phyloP scores from a whole-genome alignment of 352 stramenopile species.

The Pythium rhizo-oryzae region DNA sequence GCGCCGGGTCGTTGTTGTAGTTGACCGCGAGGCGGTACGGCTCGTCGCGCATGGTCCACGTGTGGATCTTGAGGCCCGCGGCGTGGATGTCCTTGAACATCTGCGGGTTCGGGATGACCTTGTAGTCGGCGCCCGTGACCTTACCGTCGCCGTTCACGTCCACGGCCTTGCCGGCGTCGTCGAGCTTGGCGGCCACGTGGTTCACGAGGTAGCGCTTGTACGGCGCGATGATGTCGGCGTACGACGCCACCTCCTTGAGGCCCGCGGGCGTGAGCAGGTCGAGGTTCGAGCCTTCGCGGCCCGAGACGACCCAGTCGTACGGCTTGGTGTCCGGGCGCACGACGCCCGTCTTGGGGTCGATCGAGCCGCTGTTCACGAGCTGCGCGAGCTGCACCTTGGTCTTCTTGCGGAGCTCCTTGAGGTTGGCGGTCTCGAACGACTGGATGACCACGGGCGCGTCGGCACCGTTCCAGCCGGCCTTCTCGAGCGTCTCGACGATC shows the following conservation, averaged over 20 bases:
- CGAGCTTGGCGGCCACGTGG: slow-evolving; percentile 43
- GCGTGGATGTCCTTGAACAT: slow-evolving; percentile 63
- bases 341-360: slow-evolving; percentile 57
- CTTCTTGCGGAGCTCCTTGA: slow-evolving; percentile 62
- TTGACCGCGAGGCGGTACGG: slow-evolving; percentile 58
- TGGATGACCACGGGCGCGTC: slow-evolving; percentile 73
- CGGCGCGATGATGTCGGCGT: slow-evolving; percentile 71
- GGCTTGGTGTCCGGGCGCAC: slow-evolving; percentile 50
- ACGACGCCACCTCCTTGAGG: slow-evolving; percentile 66
- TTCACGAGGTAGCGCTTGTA: slow-evolving; percentile 86
- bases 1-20: slow-evolving; percentile 61
- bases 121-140: slow-evolving; percentile 63
- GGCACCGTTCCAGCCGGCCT: slow-evolving; percentile 64
- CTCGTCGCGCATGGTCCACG: slow-evolving; percentile 74
- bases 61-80: slow-evolving; percentile 57
- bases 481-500: slow-evolving; percentile 68
- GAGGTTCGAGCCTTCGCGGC: slow-evolving; percentile 52
- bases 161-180: slow-evolving; percentile 43
- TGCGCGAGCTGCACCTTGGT: slow-evolving; percentile 82
- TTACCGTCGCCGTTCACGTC: slow-evolving; percentile 70
- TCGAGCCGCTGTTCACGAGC: slow-evolving; percentile 66
- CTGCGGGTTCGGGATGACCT: slow-evolving; percentile 39
- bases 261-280: slow-evolving; percentile 58
- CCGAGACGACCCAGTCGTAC: slow-evolving; percentile 72
- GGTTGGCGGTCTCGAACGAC: slow-evolving; percentile 78